phyloP scores from a whole-genome alignment of 805 yeast species.

The Wickerhamiella kurtzmanii region DNA sequence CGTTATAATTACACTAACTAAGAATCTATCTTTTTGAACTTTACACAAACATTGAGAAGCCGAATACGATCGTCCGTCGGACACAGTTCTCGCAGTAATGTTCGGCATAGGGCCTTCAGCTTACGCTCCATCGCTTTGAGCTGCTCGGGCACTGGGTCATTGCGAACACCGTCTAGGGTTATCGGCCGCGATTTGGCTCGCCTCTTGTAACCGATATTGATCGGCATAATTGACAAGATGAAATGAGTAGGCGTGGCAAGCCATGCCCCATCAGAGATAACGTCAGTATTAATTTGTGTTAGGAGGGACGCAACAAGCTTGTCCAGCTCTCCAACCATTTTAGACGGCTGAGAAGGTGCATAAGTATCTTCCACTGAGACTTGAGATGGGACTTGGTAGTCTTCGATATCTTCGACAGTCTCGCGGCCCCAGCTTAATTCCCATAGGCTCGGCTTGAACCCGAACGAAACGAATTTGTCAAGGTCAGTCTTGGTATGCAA shows the following conservation, averaged over 20 bases:
- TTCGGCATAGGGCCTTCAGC: not conserved
- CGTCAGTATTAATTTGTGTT: constrained; percentile 16
- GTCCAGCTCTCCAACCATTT: constrained; percentile 7
- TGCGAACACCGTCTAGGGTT: not conserved
- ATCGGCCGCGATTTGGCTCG: not conserved
- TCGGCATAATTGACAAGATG: not conserved
- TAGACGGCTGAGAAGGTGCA: constrained; percentile 1
- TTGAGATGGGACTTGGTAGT: constrained; percentile 17
- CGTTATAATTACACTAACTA: too few relatives aligned
- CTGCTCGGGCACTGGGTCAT: not conserved
- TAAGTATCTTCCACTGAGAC: constrained; percentile 24
- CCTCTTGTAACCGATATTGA: not conserved
- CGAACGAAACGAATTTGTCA: not conserved
- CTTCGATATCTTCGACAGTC: constrained; percentile 3
- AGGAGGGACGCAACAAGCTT: constrained; percentile 15
- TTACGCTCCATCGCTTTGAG: not conserved
- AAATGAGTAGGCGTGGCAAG: constrained; percentile 11
- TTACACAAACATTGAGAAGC: not conserved
- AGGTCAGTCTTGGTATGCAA: constrained; percentile 2
- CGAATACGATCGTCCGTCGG: not conserved
- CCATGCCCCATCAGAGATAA: constrained; percentile 19
- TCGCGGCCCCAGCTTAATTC: constrained; percentile 12
- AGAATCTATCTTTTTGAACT: too few relatives aligned
- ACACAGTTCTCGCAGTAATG: not conserved
- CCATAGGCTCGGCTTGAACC: constrained; percentile 6